phyloP scores from a whole-genome alignment of 2,329 filamentous ascomycete genomes.

The Metarhizium rileyi region DNA sequence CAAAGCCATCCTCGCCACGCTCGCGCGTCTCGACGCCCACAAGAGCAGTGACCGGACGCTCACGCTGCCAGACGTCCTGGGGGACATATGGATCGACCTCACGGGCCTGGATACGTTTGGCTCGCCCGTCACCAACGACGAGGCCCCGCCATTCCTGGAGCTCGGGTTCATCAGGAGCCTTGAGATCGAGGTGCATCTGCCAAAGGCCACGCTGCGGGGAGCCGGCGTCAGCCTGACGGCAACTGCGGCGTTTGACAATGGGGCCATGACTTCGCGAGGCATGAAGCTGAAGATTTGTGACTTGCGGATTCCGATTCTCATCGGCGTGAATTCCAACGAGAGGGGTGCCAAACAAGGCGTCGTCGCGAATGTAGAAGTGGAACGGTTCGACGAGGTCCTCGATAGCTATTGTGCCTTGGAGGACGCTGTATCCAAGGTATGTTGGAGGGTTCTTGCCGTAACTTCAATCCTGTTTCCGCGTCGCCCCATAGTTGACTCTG shows the following conservation, averaged over 20 bases:
- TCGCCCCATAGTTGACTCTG: background rate
- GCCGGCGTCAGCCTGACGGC: conserved; percentile 45
- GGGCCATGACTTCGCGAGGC: conserved; percentile 16
- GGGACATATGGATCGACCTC: conserved; percentile 23
- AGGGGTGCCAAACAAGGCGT: conserved; percentile 56
- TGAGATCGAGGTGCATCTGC: conserved; percentile 45
- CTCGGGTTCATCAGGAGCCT: conserved; percentile 31
- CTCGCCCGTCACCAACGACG: background rate
- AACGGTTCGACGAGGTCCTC: conserved; percentile 32
- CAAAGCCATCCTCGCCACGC: conserved; percentile 48
- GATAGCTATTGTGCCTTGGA: conserved; percentile 51
- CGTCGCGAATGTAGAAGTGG: conserved; percentile 52
- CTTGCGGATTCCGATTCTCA: conserved; percentile 54
- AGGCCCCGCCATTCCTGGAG: conserved; percentile 20
- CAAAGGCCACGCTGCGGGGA: conserved; percentile 61
- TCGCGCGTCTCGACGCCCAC: conserved; percentile 22
- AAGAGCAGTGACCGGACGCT: conserved; percentile 2
- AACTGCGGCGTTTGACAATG: conserved; percentile 28
- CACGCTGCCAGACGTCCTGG: conserved; percentile 19
- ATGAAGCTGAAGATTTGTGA: conserved; percentile 40
- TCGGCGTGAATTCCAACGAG: conserved; percentile 67
- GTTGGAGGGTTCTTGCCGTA: conserved; percentile 11
- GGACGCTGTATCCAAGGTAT: conserved; percentile 49
- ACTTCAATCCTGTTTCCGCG: background rate
- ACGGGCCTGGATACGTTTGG: conserved; percentile 15